Conservation (phyloP, 129 eudicot species). For the Smallanthus sonchifolius region DNA sequence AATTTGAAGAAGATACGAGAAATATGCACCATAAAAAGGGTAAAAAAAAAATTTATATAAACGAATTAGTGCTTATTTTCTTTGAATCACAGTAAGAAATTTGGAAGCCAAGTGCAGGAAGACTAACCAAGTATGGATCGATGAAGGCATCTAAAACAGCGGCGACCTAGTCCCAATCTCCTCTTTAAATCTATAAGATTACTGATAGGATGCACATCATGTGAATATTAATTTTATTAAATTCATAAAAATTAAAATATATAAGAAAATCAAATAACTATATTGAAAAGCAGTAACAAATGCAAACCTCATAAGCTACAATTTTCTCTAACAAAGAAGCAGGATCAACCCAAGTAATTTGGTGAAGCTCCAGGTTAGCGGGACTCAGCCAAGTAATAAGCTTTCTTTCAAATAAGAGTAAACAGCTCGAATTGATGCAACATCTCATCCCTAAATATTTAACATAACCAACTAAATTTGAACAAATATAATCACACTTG, state of each 20-base stretch:
- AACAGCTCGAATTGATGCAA: constrained; percentile 74
- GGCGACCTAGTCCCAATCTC: constrained; percentile 90
- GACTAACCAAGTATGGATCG: constrained; percentile 90
- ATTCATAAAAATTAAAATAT: neutral
- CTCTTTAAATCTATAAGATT: constrained; percentile 87
- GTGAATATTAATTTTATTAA: constrained; percentile 19
- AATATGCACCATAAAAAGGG: neutral
- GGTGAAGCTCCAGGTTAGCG: constrained; percentile 88
- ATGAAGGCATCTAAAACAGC: constrained; percentile 93
- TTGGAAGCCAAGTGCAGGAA: neutral
- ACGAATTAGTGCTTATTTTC: neutral
- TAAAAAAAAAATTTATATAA: no score
- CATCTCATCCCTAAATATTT: constrained; percentile 64
- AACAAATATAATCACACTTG: constrained; percentile 5
- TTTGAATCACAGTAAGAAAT: constrained; percentile 4
- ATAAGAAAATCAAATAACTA: neutral
- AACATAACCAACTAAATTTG: constrained; percentile 1
- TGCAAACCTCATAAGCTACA: constrained; percentile 79
- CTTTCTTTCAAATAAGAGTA: constrained; percentile 88
- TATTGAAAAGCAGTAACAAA: constrained; percentile 5
- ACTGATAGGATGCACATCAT: constrained; percentile 99
- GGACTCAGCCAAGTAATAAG: constrained; percentile 96
- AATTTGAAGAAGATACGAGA: neutral
- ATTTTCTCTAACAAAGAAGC: constrained; percentile 96
- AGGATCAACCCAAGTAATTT: constrained; percentile 92